These are phyloP conservation scores for Wickerhamiella vanderwaltii DNA, from an alignment of 805 yeast genomes.

Conservation along the genomic window DNA sequence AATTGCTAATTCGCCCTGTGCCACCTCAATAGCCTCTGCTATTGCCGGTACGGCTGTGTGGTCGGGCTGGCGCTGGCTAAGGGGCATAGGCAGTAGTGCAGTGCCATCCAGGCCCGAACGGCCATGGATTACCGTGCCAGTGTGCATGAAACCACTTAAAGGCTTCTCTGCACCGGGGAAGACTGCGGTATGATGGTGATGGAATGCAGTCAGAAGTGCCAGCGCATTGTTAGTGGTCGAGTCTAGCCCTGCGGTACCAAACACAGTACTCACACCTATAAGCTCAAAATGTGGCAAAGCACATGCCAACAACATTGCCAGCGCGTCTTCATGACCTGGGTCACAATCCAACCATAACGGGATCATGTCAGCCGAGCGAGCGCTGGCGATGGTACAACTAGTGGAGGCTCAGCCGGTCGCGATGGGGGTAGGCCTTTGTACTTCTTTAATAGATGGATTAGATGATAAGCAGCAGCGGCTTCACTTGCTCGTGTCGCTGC, in stretches of 20 bases:
- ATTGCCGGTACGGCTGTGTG: slow-evolving; percentile 33
- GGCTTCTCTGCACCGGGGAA: slow-evolving; percentile 56
- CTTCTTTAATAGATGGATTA: slow-evolving; percentile 29
- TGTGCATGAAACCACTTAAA: slow-evolving; percentile 35
- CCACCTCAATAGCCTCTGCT: slow-evolving; percentile 33
- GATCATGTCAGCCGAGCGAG: slow-evolving; percentile 23
- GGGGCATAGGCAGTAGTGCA: slow-evolving; percentile 41
- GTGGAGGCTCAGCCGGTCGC: background rate
- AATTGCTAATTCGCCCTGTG: slow-evolving; percentile 42
- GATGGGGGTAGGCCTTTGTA: background rate
- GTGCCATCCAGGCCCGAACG: slow-evolving; percentile 70
- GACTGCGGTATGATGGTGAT: slow-evolving; percentile 41
- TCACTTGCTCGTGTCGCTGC: slow-evolving; percentile 65
- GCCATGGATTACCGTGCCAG: slow-evolving; percentile 63
- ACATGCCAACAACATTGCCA: slow-evolving; percentile 55
- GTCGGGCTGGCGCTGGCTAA: slow-evolving; percentile 25
- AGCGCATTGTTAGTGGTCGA: slow-evolving; percentile 60
- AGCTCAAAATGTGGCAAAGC: slow-evolving; percentile 47
- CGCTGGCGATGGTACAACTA: slow-evolving; percentile 1
- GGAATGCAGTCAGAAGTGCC: slow-evolving; percentile 50
- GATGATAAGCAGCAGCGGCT: slow-evolving; percentile 37
- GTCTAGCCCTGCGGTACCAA: slow-evolving; percentile 54
- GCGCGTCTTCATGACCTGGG: slow-evolving; percentile 83
- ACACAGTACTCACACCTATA: slow-evolving; percentile 62
- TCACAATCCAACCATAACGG: slow-evolving; percentile 89